Evolutionary conservation across 352 stramenopile genomes (phyloP), one percentile per base, ranked within the genome.

Genomic region (Phytopythium sindhum): DNA sequence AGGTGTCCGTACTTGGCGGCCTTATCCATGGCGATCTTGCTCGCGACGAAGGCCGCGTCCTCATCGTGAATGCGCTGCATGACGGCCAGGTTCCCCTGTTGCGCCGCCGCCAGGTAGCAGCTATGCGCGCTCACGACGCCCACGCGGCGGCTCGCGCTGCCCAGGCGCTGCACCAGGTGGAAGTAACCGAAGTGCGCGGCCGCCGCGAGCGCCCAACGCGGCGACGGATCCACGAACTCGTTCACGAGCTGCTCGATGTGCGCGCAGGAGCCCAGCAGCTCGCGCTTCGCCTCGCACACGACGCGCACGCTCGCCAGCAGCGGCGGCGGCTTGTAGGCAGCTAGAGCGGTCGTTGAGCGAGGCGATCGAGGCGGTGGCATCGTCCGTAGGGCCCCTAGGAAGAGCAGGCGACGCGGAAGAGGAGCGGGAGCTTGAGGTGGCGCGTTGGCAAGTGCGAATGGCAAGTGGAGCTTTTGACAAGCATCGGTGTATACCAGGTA

Each of bases 1-100:
- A 78, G 56, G 41, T 75, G 70, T 23, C 73, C 70, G n/a, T 66
- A 58, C 51, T 72, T 59, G 19, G 72, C 72, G 12, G 72, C 69
- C 26, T 75, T 63, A n/a, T 77, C 69, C 44, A 79, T 42, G 17
- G 72, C 69, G 37, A 37, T 50, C 9, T 51, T 57, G 10, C 64
- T 72, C n/a, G 50, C 56, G 31, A 64, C 57, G 29, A 73, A 71
- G 2, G 48, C 51, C 0, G 66, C 66, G 24, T 71, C 69, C 26
- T 68, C 66, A 10, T 47, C 55, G 35, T 42, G 37, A 29, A 74
- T 23, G 60, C 70, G 72, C 55, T 74, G 66, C 54, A 77, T 11
- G 35, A 74, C 17, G 26, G 33, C 7, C 24, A 74, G 47, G 24
- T 69, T 50, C 19, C 67, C 64, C 28, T 64, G 61, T 42, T 77